phyloP scores from a whole-genome alignment of 768 basidiomycete species.

The Boletus coccyginus region DNA sequence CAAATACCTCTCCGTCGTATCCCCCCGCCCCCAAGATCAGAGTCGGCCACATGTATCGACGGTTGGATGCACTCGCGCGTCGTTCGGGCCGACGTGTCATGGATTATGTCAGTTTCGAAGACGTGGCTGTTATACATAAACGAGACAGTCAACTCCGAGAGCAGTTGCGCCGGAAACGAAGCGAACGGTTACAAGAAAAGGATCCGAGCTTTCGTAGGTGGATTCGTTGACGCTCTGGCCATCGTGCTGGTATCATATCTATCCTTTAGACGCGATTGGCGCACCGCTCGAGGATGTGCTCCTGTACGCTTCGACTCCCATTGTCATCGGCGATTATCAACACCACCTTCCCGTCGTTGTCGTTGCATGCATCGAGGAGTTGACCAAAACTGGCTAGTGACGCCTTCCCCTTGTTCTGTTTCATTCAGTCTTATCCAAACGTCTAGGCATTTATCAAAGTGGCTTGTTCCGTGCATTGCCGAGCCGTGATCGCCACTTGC shows the following conservation, averaged over 20 bases:
- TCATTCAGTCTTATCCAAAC: not conserved
- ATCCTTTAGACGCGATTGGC: conserved; percentile 34
- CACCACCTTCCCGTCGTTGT: conserved; percentile 40
- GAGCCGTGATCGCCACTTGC: conserved; percentile 37
- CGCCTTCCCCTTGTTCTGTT: not conserved
- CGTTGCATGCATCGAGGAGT: conserved; percentile 43
- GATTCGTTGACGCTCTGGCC: not conserved
- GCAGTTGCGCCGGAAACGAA: conserved; percentile 19
- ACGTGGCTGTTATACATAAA: conserved; percentile 16
- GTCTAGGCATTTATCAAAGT: conserved; percentile 41
- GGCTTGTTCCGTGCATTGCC: conserved; percentile 44
- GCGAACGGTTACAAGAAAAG: conserved; percentile 16
- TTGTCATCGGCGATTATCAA: conserved; percentile 36
- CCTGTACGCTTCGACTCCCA: conserved; percentile 30
- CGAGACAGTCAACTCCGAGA: conserved; percentile 23
- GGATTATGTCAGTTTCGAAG: conserved; percentile 27
- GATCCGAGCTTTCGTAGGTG: conserved; percentile 28
- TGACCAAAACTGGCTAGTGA: conserved; percentile 41
- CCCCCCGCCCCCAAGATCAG: conserved; percentile 18
- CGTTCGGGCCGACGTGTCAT: conserved; percentile 21
- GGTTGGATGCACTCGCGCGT: conserved; percentile 25
- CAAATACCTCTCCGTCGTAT: not conserved
- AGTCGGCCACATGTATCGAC: conserved; percentile 22
- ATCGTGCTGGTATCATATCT: not conserved
- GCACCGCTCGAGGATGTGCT: conserved; percentile 35